Percentiles rank a stretch among this genome's conserved stretches.
These are phyloP conservation scores for Allium sativum DNA, from an alignment of 106 monocot species.

Conservation along the genomic window DNA sequence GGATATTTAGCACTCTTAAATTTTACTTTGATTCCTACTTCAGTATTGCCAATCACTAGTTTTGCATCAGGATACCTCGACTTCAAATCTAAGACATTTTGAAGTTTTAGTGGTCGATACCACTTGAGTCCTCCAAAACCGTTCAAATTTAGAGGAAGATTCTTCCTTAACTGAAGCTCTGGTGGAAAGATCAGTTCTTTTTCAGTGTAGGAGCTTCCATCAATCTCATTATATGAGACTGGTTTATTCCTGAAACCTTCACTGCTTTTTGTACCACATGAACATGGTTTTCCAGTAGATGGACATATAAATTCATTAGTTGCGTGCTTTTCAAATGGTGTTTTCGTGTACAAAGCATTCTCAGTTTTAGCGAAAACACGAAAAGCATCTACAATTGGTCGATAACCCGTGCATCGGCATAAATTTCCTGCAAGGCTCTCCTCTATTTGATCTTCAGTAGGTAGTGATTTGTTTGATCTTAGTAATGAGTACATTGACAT, in stretches of 20 bases:
- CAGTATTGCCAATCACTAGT: constrained; percentile 86
- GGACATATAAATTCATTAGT: constrained; percentile 54
- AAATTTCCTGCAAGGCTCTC: constrained; percentile 91
- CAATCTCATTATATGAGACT: constrained; percentile 49
- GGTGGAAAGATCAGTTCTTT: constrained; percentile 97
- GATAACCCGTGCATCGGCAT: constrained; percentile 95
- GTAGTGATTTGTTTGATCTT: constrained; percentile 63
- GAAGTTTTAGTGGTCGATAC: constrained; percentile 67
- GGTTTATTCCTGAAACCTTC: constrained; percentile 19
- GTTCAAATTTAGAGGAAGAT: constrained; percentile 44
- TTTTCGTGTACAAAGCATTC: constrained; percentile 48
- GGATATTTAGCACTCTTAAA: constrained; percentile 72
- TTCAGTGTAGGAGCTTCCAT: constrained; percentile 66
- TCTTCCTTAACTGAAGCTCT: constrained; percentile 63
- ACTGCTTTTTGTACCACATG: constrained; percentile 37
- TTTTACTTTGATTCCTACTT: constrained; percentile 86
- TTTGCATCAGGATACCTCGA: constrained; percentile 64
- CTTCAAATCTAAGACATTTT: constrained; percentile 64
- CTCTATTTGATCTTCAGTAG: constrained; percentile 83
- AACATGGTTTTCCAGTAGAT: constrained; percentile 83
- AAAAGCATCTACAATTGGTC: constrained; percentile 92
- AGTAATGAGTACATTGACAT: constrained; percentile 99
- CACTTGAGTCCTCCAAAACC: constrained; percentile 75
- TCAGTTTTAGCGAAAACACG: constrained; percentile 91
- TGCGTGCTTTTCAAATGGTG: constrained; percentile 14